phyloP scores from a whole-genome alignment of 108 stramenopile genomes.

The Fistulifera solaris region DNA sequence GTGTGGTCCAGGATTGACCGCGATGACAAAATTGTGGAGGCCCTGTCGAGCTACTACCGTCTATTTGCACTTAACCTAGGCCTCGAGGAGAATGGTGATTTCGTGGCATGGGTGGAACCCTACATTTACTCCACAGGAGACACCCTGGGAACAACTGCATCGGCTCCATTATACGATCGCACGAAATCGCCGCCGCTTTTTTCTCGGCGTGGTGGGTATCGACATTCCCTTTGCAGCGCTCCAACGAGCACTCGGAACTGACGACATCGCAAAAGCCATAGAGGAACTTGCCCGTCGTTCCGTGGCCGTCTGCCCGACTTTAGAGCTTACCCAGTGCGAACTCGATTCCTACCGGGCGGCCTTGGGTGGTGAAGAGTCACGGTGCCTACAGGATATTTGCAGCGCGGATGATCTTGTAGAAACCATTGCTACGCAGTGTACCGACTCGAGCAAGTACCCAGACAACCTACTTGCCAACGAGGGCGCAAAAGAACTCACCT shows the following conservation, averaged over 20 bases:
- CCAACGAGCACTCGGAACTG: constrained; percentile 4
- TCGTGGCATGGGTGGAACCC: constrained; percentile 49
- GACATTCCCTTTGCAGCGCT: constrained; percentile 21
- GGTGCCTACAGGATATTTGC: constrained; percentile 1
- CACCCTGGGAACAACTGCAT: constrained; percentile 37
- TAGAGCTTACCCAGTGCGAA: background rate
- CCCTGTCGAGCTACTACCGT: constrained; percentile 41
- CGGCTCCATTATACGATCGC: constrained; percentile 49
- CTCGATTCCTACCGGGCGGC: constrained; percentile 1
- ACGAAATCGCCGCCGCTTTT: constrained; percentile 28
- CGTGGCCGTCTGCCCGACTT: background rate
- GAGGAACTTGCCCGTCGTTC: background rate
- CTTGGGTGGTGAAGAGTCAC: background rate
- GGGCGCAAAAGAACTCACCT: background rate
- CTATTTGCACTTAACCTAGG: constrained; percentile 44
- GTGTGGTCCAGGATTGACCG: constrained; percentile 34
- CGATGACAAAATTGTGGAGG: constrained; percentile 18
- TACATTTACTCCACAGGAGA: constrained; percentile 22
- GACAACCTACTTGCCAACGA: background rate
- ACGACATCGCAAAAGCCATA: background rate
- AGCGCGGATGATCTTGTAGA: constrained; percentile 2
- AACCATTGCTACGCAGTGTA: background rate
- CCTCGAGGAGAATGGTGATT: constrained; percentile 28
- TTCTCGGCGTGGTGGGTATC: constrained; percentile 43
- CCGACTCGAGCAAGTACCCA: background rate